Percentiles rank a stretch among this genome's conserved stretches.
Evolutionary conservation across 345 rosid species (phyloP).

Genomic region (Anacardium occidentale): DNA sequence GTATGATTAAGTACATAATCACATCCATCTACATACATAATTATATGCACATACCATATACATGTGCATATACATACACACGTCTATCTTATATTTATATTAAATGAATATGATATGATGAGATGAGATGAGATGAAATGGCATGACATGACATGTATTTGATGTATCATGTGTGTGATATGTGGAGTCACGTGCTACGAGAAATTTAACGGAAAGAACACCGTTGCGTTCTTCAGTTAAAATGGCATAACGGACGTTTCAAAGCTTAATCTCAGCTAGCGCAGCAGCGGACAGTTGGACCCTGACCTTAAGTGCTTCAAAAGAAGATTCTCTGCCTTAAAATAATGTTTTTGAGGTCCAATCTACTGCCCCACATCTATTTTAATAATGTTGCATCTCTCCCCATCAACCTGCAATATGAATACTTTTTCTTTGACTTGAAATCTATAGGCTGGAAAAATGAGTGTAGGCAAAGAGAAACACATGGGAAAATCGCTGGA

Average conservation of each 20-base stretch:
- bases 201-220: slow-evolving; percentile 32
- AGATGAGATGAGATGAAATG: background rate
- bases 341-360: slow-evolving; percentile 18
- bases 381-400: background rate
- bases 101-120: background rate
- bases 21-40: background rate
- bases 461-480: background rate
- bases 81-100: background rate
- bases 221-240: slow-evolving; percentile 20
- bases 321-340: slow-evolving; percentile 27
- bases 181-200: slow-evolving; percentile 10
- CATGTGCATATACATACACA: background rate
- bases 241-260: slow-evolving; percentile 31
- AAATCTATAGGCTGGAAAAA: no score
- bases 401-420: no score
- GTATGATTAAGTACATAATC: no score
- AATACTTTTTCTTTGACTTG: background rate
- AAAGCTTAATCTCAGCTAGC: slow-evolving; percentile 12
- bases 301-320: slow-evolving; percentile 11
- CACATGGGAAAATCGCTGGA: background rate
- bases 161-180: slow-evolving; percentile 11
- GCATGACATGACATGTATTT: slow-evolving; percentile 4
- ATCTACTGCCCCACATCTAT: slow-evolving; percentile 2
- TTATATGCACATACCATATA: background rate
- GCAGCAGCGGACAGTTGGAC: slow-evolving; percentile 27